A percentile compares a stretch with the other conserved stretches of the same genome.
phyloP scores from a whole-genome alignment of 495 filamentous ascomycete genomes.

The Lindgomyces ingoldianus region DNA sequence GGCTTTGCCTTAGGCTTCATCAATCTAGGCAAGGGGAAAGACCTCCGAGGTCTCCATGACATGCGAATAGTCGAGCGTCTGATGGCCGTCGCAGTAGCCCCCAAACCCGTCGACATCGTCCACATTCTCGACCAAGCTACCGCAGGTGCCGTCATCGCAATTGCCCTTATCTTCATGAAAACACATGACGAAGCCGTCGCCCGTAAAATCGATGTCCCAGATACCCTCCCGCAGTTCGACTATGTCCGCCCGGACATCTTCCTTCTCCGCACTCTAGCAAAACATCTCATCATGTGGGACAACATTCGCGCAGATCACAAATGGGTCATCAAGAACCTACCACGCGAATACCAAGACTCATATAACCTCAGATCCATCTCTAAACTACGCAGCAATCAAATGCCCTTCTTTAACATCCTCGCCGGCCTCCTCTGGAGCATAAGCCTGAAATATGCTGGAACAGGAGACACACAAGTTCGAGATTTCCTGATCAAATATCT shows the following conservation, averaged over 20 bases:
- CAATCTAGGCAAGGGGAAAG: constrained; percentile 86
- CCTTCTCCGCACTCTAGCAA: constrained; percentile 84
- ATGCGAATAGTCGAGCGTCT: constrained; percentile 91
- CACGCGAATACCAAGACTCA: constrained; percentile 61
- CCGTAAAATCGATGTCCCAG: constrained; percentile 87
- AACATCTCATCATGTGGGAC: constrained; percentile 92
- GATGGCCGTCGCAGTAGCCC: constrained; percentile 77
- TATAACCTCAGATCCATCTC: constrained; percentile 55
- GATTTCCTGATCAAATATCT: constrained; percentile 83
- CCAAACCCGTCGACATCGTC: constrained; percentile 82
- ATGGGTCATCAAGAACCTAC: constrained; percentile 77
- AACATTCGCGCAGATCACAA: constrained; percentile 65
- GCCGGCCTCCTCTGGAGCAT: constrained; percentile 86
- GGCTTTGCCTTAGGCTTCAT: constrained; percentile 94
- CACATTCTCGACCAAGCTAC: constrained; percentile 92
- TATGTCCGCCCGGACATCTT: constrained; percentile 93
- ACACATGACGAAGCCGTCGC: constrained; percentile 87
- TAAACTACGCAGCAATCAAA: constrained; percentile 68
- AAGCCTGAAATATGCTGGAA: constrained; percentile 85
- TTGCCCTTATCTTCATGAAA: constrained; percentile 98
- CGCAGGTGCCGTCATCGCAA: constrained; percentile 82
- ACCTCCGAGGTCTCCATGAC: constrained; percentile 85
- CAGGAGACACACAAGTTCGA: constrained; percentile 66
- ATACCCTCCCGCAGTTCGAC: constrained; percentile 86
- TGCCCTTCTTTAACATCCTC: constrained; percentile 91